Evolutionary conservation across 257 asterid genomes (phyloP).

Genomic region (Dorcoceras hygrometricum): DNA sequence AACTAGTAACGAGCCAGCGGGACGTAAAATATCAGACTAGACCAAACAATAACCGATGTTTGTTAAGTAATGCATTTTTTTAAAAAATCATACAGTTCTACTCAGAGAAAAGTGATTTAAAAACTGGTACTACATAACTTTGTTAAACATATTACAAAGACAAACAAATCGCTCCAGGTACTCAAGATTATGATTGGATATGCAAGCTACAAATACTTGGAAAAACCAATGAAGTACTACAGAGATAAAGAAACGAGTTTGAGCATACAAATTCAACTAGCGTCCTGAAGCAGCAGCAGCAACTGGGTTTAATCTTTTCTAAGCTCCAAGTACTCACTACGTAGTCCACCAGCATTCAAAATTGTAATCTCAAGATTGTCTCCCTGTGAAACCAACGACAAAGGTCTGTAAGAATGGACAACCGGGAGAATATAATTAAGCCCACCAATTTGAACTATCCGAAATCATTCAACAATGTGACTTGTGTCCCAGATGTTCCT

Average conservation of each 20-base stretch:
- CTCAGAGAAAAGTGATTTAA: too few species aligned
- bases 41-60: too few species aligned
- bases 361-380: constrained; percentile 70
- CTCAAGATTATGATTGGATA: too few species aligned
- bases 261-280: too few species aligned
- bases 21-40: too few species aligned
- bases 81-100: too few species aligned
- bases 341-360: constrained; percentile 55
- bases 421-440: neutral
- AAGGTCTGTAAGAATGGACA: constrained; percentile 21
- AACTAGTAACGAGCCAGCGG: too few species aligned
- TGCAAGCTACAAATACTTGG: neutral
- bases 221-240: neutral
- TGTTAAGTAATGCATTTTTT: too few species aligned
- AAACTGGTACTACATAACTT: too few species aligned
- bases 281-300: neutral
- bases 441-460: neutral
- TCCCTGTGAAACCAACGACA: constrained; percentile 43
- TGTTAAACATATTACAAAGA: too few species aligned
- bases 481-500: too few species aligned
- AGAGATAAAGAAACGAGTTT: neutral
- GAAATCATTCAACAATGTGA: neutral
- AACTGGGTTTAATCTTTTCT: constrained; percentile 50
- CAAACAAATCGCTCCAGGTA: too few species aligned
- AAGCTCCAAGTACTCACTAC: constrained; percentile 65